Base-by-base conservation (phyloP, 2,329 filamentous ascomycete genomes). In the Capronia americana region DNA sequence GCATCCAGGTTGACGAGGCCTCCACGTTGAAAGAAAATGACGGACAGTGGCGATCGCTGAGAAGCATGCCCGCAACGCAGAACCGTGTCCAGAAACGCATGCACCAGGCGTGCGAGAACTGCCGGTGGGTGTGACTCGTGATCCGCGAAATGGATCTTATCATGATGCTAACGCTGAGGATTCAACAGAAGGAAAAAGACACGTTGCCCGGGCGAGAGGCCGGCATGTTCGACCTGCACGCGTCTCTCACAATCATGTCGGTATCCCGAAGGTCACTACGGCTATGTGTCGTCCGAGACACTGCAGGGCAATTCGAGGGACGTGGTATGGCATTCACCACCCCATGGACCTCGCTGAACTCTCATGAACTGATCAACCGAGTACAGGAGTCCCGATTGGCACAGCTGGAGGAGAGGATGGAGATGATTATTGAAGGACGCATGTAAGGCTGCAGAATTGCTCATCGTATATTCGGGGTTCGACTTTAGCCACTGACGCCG, bases 151-250 rank as follows among this genome's bases (percentile, higher is more conserved):
- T 14, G 4, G 34, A 41, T 17, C 2, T 14, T 32, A 12, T 14
- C 23, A 30, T 28, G 34, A 12, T 63, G 26, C 61, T 59, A 32
- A 64, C 20, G 28, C 3, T 12, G 24, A 59, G n/a, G 17, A 50
- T n/a, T 11, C 23, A 8, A 44, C 23, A 72, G 70, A 57, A 66
- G 64, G 48, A 72, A 72, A 61, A 72, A 72, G 61, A 67, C 63
- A n/a, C 67, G 70, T 34, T 72, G 70, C 56, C 70, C 70, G 11
- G 70, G 70, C 38, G 70, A 72, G 34, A 63, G 57, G 48, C 70
- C 70, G 5, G 23, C 61, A 23, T 72, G 70, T 46, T 72, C 70
- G 63, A 71, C 59, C 11, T 72, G 70, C 55, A 58, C 65, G 8
- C 59, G 70, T 20, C 69, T 72, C 12, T 54, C 26, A 24, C 69